Evolutionary conservation across 139 green algal genomes (phyloP), one percentile per base, ranked within the genome.

Genomic region (Chlorella sp.): DNA sequence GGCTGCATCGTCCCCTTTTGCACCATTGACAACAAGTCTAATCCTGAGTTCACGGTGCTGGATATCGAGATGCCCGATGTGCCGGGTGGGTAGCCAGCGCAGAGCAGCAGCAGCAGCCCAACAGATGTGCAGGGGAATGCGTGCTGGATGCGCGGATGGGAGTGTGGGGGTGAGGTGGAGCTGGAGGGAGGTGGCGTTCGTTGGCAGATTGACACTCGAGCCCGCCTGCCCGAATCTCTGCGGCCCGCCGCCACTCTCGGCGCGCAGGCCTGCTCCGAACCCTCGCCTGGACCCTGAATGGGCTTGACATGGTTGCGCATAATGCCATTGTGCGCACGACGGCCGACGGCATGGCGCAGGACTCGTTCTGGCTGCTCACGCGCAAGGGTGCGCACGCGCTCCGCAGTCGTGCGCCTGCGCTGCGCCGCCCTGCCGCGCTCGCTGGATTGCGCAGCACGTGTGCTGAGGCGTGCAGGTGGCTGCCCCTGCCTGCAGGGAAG

Each of bases 51-150:
- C 70, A 90, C 86, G 0, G 68, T 90, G 38, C 59, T 90, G 35
- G 63, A 82, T 3, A 61, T 90, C 15, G 82, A 90, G 60, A 73
- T 91, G 29, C 70, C 77, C 35, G 86, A 91, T 50, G 91, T 87
- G 64, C 81, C 86, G 33, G 71, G 71, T 77, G 69, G n/a, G 40
- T n/a, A 61, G 11, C 25, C 25, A 27, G 3, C 35, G 53, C 21
- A 36, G 2, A 12, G 53, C 21, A 61, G 21, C 25, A 25, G 21
- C 23, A 27, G 19, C 21, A 63, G 11, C n/a, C 56, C 40, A 62
- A 19, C 19, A 62, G 23, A 33, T 62, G 8, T 33, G 15, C 53
- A 62, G 31, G 53, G 23, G 31, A 36, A 62, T 53, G 45, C 45
- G 12, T 53, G 45, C 45, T 11, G 45, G 14, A 53, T 53, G 45